phyloP scores from a whole-genome alignment of 352 stramenopile species.

The Phytophthora sp. region DNA sequence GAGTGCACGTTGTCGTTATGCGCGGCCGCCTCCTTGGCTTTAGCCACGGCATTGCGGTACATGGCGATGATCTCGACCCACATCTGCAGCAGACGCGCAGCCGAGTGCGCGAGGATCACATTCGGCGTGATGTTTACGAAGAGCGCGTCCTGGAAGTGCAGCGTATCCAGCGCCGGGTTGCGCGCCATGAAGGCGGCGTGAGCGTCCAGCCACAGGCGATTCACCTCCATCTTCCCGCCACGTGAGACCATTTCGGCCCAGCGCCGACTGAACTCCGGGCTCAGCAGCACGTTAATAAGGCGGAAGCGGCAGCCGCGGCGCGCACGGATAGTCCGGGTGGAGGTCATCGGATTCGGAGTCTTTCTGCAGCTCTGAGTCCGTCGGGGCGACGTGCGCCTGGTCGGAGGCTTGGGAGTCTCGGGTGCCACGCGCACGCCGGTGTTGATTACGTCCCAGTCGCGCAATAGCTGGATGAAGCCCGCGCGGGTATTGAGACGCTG shows the following conservation, averaged over 20 bases:
- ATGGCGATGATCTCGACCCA: conserved; percentile 64
- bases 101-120: conserved; percentile 53
- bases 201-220: conserved; percentile 65
- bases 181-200: conserved; percentile 57
- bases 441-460: conserved; percentile 41
- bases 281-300: conserved; percentile 73
- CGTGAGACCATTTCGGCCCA: conserved; percentile 57
- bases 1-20: conserved; percentile 41
- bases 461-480: conserved; percentile 40
- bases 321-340: conserved; percentile 23
- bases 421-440: neutral
- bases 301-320: conserved; percentile 72
- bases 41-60: conserved; percentile 51
- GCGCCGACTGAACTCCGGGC: conserved; percentile 55
- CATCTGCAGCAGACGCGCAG: conserved; percentile 62
- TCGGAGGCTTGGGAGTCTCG: neutral
- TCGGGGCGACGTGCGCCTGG: conserved; percentile 1
- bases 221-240: conserved; percentile 37
- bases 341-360: conserved; percentile 14
- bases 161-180: conserved; percentile 51
- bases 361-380: neutral
- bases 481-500: conserved; percentile 28
- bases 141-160: conserved; percentile 71
- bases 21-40: conserved; percentile 32
- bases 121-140: conserved; percentile 60